Conservation (phyloP, 108 stramenopile species). For the Epithemia pelagica region DNA sequence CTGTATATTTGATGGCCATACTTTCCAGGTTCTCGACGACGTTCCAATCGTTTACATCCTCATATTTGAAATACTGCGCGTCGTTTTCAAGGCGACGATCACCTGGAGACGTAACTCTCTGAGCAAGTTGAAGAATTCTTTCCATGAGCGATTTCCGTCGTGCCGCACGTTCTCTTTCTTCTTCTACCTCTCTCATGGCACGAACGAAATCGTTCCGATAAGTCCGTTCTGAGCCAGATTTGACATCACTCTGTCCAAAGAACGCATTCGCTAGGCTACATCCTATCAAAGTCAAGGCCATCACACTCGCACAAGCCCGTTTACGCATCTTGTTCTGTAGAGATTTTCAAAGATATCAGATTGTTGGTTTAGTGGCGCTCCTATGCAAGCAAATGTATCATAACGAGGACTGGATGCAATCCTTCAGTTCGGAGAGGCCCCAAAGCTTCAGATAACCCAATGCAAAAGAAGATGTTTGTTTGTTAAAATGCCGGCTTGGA, state of each 20-base stretch:
- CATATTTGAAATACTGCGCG: slow-evolving; percentile 8
- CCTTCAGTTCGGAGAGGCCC: no score
- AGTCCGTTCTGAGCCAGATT: not conserved
- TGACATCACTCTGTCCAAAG: not conserved
- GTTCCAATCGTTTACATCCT: slow-evolving; percentile 5
- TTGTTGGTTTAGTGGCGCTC: no score
- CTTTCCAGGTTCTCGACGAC: not conserved
- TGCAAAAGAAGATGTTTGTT: no score
- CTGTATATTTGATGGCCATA: slow-evolving; percentile 68
- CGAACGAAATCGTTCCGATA: slow-evolving; percentile 19
- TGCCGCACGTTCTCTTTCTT: slow-evolving; percentile 15
- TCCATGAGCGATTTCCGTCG: slow-evolving; percentile 6
- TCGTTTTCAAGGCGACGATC: not conserved
- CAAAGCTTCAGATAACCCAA: no score
- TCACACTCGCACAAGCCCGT: not conserved
- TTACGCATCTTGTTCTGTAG: not conserved
- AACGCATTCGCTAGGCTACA: not conserved
- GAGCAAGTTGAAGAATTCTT: slow-evolving; percentile 11
- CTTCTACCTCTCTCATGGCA: slow-evolving; percentile 22
- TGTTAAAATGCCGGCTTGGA: no score
- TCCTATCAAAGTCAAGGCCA: no score
- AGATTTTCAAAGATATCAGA: not conserved
- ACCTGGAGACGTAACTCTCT: not conserved
- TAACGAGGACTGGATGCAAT: no score
- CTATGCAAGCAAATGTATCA: no score